phyloP scores from a whole-genome alignment of 108 stramenopile species.

The Pseudonitzschia multiseries region DNA sequence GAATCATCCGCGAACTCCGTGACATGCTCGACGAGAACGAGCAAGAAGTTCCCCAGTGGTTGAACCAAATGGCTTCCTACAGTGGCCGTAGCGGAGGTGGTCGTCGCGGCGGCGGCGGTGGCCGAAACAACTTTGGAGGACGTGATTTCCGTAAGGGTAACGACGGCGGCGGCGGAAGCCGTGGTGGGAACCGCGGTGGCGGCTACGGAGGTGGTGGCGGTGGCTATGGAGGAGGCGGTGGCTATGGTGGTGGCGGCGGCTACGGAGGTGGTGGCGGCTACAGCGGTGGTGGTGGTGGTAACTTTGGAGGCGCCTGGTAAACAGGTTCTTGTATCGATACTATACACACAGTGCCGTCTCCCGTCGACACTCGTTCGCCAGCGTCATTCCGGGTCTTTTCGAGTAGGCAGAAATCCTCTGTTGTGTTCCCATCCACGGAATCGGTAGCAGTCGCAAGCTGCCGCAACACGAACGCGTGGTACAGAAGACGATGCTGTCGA shows the following conservation, averaged over 20 bases:
- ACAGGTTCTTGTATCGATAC: not conserved
- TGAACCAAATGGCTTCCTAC: conserved; percentile 74
- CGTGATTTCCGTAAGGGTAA: conserved; percentile 42
- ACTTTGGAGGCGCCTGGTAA: conserved; percentile 62
- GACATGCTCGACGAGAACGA: conserved; percentile 86
- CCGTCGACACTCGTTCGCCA: no score
- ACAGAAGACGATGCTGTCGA: no score
- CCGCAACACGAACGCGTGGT: no score
- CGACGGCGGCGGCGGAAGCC: conserved; percentile 56
- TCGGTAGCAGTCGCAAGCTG: no score
- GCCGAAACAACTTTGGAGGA: conserved; percentile 35
- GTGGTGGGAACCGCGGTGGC: conserved; percentile 29
- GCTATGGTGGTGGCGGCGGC: conserved; percentile 31
- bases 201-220: conserved; percentile 33
- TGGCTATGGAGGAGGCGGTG: conserved; percentile 54
- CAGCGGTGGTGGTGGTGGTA: conserved; percentile 50
- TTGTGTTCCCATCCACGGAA: no score
- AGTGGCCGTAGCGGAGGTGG: conserved; percentile 55
- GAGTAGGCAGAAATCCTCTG: no score
- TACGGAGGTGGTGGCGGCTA: conserved; percentile 19
- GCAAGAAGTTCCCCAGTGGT: conserved; percentile 82
- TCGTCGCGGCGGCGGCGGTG: conserved; percentile 26
- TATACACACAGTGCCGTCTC: no score
- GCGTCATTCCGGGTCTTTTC: no score
- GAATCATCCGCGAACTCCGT: conserved; percentile 73